Evolutionary conservation across 2,329 filamentous ascomycete species (phyloP).

Genomic region (Arachnomyces sp.): DNA sequence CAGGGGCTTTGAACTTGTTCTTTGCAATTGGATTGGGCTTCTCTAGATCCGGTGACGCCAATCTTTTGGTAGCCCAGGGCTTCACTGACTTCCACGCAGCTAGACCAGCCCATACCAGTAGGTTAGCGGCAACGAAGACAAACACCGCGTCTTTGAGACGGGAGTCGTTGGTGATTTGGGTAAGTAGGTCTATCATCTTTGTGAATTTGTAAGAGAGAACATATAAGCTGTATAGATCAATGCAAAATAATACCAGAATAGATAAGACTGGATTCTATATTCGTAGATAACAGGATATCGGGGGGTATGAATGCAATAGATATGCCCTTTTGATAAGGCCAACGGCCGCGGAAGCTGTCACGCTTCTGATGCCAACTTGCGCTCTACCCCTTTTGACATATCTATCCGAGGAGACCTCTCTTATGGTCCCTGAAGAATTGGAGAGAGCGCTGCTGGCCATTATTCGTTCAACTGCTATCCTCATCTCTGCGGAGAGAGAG

Average conservation of each 20-base stretch:
- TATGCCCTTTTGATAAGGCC: too few relatives aligned
- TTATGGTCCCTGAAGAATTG: too few relatives aligned
- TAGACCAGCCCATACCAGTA: conserved; percentile 24
- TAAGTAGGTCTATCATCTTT: conserved; percentile 1
- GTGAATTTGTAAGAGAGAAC: too few relatives aligned
- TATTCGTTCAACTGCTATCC: background rate
- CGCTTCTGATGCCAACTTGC: too few relatives aligned
- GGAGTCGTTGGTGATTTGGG: conserved; percentile 1
- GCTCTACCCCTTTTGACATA: too few relatives aligned
- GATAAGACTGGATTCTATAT: background rate
- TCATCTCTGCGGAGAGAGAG: background rate
- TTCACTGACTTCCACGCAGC: conserved; percentile 23
- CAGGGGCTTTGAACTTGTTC: conserved; percentile 25
- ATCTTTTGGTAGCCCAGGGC: background rate
- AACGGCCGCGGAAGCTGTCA: too few relatives aligned
- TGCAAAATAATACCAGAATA: background rate
- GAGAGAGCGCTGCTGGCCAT: background rate
- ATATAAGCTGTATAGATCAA: background rate
- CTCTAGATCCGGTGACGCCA: conserved; percentile 37
- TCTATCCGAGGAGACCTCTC: too few relatives aligned
- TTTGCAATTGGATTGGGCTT: conserved; percentile 27
- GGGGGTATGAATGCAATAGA: too few relatives aligned
- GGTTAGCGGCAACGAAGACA: conserved; percentile 22
- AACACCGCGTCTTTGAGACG: conserved; percentile 22
- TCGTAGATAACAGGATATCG: too few relatives aligned